A percentile compares a stretch with the other conserved stretches of the same genome.
These are phyloP conservation scores for Lodderomyces margitis DNA, from an alignment of 1,139 yeast species.

Conservation along the genomic window DNA sequence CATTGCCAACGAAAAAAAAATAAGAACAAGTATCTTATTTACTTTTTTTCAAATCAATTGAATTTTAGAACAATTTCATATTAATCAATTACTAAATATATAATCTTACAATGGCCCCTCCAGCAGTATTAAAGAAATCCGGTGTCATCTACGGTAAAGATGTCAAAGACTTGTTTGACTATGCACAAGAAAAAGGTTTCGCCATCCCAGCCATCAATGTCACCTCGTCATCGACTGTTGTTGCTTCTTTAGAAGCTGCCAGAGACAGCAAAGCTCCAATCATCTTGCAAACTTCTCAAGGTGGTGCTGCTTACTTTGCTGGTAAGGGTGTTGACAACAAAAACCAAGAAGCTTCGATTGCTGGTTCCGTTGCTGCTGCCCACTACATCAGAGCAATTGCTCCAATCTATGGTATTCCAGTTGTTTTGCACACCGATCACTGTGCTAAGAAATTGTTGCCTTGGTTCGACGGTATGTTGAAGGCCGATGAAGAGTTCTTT, in stretches of 20 bases:
- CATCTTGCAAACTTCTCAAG: constrained; percentile 95
- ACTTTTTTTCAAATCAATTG: constrained; percentile 4
- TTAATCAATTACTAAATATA: constrained; percentile 4
- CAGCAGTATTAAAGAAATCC: constrained; percentile 77
- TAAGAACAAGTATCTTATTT: neutral
- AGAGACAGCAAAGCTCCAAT: constrained; percentile 95
- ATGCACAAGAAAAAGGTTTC: constrained; percentile 89
- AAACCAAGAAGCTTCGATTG: constrained; percentile 91
- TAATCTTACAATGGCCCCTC: constrained; percentile 35
- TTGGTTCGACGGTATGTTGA: constrained; percentile 98
- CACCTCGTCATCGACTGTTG: constrained; percentile 95
- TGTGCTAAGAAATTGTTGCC: constrained; percentile 98
- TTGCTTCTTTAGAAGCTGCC: constrained; percentile 97
- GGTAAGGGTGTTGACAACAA: constrained; percentile 97
- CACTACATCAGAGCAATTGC: constrained; percentile 97
- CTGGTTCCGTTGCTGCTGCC: constrained; percentile 97
- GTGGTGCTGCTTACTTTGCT: constrained; percentile 99
- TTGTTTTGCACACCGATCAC: constrained; percentile 95
- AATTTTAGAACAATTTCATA: constrained; percentile 1
- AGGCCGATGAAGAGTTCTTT: constrained; percentile 92
- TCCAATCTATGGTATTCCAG: constrained; percentile 95
- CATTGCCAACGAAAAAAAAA: neutral
- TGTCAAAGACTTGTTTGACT: constrained; percentile 86
- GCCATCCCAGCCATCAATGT: constrained; percentile 99
- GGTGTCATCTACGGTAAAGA: constrained; percentile 99